These are phyloP conservation scores for Apiospora aurea DNA, from an alignment of 2,329 filamentous ascomycete genomes.

Conservation along the genomic window DNA sequence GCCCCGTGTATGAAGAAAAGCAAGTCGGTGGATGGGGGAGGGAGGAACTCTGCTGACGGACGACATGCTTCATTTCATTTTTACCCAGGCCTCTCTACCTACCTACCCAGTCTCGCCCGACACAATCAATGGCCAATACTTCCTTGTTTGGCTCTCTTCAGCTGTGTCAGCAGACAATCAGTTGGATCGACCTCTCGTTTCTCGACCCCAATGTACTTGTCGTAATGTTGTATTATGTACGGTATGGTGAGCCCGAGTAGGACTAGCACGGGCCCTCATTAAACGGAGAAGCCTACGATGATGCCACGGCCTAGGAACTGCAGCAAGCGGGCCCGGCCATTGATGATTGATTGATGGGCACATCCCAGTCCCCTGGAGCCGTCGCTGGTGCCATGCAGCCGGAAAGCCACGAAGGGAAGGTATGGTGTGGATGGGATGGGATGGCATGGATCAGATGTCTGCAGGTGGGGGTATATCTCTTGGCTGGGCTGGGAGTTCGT, in stretches of 20 bases:
- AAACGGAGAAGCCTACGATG: slow-evolving; percentile 7
- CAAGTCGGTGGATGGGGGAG: not conserved
- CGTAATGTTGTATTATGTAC: slow-evolving; percentile 3
- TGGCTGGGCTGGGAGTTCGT: slow-evolving; percentile 15
- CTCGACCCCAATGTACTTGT: not conserved
- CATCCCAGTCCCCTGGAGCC: not conserved
- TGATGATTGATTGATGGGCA: slow-evolving; percentile 5
- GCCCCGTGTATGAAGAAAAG: not conserved
- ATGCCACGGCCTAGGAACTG: not conserved
- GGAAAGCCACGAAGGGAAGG: slow-evolving; percentile 19
- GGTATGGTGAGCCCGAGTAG: slow-evolving; percentile 14
- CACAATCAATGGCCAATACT: slow-evolving; percentile 7
- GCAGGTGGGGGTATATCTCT: slow-evolving; percentile 19
- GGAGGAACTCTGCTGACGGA: not conserved
- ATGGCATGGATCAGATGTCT: slow-evolving; percentile 10
- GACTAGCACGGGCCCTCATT: not conserved
- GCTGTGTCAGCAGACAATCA: slow-evolving; percentile 11
- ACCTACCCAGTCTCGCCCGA: not conserved
- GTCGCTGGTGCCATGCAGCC: slow-evolving; percentile 14
- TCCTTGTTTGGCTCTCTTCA: not conserved
- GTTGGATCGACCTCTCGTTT: not conserved
- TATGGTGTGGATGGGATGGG: not conserved
- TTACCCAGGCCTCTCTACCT: not conserved
- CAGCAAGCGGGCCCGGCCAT: slow-evolving; percentile 3
- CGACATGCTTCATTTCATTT: not conserved